A percentile compares a stretch with the other conserved stretches of the same genome.
These are phyloP conservation scores for Colletotrichum sidae DNA, from an alignment of 2,329 filamentous ascomycete species.

Conservation along the genomic window DNA sequence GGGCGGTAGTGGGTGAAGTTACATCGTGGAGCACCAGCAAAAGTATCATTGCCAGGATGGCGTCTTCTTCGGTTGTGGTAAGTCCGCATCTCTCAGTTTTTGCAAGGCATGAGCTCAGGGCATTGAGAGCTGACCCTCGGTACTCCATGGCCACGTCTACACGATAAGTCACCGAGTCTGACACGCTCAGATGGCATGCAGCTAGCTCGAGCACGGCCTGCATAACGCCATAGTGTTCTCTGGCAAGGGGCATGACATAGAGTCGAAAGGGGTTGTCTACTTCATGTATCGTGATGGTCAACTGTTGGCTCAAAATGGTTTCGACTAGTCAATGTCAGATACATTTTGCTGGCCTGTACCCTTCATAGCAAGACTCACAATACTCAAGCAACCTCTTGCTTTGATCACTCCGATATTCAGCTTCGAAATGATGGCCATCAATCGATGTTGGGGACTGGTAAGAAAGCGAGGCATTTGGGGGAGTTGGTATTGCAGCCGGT, in stretches of 20 bases:
- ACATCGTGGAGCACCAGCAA: constrained; percentile 44
- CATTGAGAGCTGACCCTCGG: constrained; percentile 40
- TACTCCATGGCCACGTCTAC: constrained; percentile 38
- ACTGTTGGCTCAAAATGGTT: constrained; percentile 36
- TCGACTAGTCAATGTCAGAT: constrained; percentile 38
- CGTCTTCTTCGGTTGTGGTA: constrained; percentile 38
- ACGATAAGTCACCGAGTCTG: constrained; percentile 24
- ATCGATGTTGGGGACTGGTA: constrained; percentile 12
- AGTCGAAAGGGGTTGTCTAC: constrained; percentile 41
- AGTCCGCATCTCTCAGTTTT: constrained; percentile 39
- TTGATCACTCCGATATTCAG: not conserved
- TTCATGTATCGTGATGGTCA: constrained; percentile 39
- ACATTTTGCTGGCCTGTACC: not conserved
- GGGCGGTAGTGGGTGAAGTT: not conserved
- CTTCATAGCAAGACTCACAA: not conserved
- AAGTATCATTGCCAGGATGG: constrained; percentile 41
- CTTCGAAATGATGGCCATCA: not conserved
- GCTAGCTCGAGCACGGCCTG: constrained; percentile 44
- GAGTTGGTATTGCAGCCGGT: not conserved
- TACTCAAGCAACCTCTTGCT: constrained; percentile 13
- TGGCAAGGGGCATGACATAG: constrained; percentile 41
- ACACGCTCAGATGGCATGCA: constrained; percentile 42
- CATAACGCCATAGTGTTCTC: constrained; percentile 42
- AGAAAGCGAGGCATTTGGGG: not conserved
- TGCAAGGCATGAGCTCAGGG: constrained; percentile 38